Conservation (phyloP, 495 filamentous ascomycete genomes). For the Hyaloscypha hepaticicola region DNA sequence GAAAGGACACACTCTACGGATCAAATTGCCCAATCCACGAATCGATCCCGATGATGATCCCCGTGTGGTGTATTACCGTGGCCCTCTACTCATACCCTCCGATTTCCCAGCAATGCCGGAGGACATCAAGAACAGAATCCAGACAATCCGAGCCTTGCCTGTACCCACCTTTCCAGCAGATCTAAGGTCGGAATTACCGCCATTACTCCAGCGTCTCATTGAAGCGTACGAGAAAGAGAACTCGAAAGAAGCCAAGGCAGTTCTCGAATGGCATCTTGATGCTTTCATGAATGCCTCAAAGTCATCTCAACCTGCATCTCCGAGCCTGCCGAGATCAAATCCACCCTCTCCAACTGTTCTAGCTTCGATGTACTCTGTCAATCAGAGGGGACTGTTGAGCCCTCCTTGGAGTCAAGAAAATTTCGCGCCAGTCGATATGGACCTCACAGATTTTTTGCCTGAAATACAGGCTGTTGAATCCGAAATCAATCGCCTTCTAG, state of each 20-base stretch:
- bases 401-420: not conserved
- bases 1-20: not conserved
- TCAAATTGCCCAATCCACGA: not conserved
- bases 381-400: no score
- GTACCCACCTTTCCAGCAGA: not conserved
- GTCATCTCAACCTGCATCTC: not conserved
- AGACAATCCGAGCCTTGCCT: not conserved
- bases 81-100: not conserved
- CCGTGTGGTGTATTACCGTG: conserved; percentile 13
- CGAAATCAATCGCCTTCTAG: conserved; percentile 8
- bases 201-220: not conserved
- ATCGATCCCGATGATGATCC: conserved; percentile 16
- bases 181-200: not conserved
- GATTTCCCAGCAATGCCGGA: not conserved
- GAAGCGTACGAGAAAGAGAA: not conserved
- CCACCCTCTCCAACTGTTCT: no score
- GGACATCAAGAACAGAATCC: not conserved
- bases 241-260: not conserved
- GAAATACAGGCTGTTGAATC: not conserved
- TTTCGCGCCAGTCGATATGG: not conserved
- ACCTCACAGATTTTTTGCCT: not conserved
- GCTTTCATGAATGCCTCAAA: not conserved
- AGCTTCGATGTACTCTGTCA: no score
- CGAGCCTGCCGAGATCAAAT: no score
- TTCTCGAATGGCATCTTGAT: not conserved